These are phyloP conservation scores for Talaromyces liani DNA, from an alignment of 495 filamentous ascomycete species.

Conservation along the genomic window DNA sequence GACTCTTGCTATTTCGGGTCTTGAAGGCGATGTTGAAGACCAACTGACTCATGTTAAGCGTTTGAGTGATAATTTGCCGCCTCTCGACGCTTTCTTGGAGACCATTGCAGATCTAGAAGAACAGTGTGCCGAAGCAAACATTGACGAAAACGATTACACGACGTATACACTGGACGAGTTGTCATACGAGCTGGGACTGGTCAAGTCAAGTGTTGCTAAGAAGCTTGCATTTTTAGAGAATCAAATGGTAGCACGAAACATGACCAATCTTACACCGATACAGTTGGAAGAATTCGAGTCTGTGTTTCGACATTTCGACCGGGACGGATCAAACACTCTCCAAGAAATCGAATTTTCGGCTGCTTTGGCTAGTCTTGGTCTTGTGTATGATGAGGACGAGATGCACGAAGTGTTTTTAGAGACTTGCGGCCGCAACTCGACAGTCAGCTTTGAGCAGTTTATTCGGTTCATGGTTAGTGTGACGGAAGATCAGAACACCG, in stretches of 20 bases:
- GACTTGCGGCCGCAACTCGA: conserved; percentile 55
- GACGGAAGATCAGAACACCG: conserved; percentile 96
- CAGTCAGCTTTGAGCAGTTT: conserved; percentile 96
- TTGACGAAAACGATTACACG: conserved; percentile 98
- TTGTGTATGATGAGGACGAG: conserved; percentile 92
- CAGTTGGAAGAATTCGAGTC: conserved; percentile 97
- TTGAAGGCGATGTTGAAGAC: conserved; percentile 94
- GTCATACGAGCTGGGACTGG: conserved; percentile 84
- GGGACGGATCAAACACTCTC: conserved; percentile 85
- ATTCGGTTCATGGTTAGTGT: conserved; percentile 99
- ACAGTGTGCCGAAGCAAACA: conserved; percentile 92
- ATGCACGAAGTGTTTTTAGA: conserved; percentile 88
- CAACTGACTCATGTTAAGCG: conserved; percentile 78
- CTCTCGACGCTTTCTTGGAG: conserved; percentile 79
- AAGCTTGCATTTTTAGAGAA: conserved; percentile 96
- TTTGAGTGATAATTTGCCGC: conserved; percentile 72
- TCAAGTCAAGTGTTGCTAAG: conserved; percentile 84
- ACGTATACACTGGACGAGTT: conserved; percentile 97
- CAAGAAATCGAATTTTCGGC: conserved; percentile 93
- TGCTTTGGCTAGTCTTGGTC: conserved; percentile 81
- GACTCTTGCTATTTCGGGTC: conserved; percentile 82
- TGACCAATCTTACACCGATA: conserved; percentile 98
- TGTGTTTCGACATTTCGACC: conserved; percentile 95
- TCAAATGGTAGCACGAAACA: conserved; percentile 91
- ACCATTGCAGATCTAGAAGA: conserved; percentile 74